Percentiles rank a stretch among this genome's conserved stretches.
phyloP scores from a whole-genome alignment of 2,329 filamentous ascomycete species.

The Stagonosporopsis tanaceti region DNA sequence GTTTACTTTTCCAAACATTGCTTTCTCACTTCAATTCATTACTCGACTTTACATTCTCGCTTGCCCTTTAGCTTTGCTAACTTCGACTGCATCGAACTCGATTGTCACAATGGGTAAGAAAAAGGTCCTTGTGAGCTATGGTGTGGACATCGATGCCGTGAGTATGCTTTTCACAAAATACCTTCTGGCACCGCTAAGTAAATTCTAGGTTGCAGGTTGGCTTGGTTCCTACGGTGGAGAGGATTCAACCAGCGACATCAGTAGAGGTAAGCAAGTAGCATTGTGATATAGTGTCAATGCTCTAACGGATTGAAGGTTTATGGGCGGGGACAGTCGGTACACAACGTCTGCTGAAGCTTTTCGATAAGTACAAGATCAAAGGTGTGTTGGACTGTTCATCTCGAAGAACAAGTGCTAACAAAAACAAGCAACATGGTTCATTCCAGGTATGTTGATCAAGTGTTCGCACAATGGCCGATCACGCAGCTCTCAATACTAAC shows the following conservation, averaged over 20 bases:
- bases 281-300: not conserved
- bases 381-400: slow-evolving; percentile 46
- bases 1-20: slow-evolving; percentile 9
- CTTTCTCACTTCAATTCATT: not conserved
- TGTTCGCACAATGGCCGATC: not conserved
- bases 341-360: slow-evolving; percentile 73
- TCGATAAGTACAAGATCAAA: slow-evolving; percentile 68
- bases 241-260: slow-evolving; percentile 75
- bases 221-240: slow-evolving; percentile 77
- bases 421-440: slow-evolving; percentile 74
- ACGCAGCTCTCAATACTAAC: not conserved
- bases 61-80: not conserved
- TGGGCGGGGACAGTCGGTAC: slow-evolving; percentile 76
- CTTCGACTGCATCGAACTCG: too few species aligned
- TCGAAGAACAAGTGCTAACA: not conserved
- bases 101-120: slow-evolving; percentile 54
- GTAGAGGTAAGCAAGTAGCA: slow-evolving; percentile 55
- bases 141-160: slow-evolving; percentile 72
- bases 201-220: slow-evolving; percentile 65
- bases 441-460: slow-evolving; percentile 50
- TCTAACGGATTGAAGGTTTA: slow-evolving; percentile 54
- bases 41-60: not conserved
- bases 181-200: not conserved
- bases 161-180: not conserved
- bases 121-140: slow-evolving; percentile 65